These are phyloP conservation scores for Blastomyces emzantsi DNA, from an alignment of 2,329 filamentous ascomycete genomes.

Conservation along the genomic window DNA sequence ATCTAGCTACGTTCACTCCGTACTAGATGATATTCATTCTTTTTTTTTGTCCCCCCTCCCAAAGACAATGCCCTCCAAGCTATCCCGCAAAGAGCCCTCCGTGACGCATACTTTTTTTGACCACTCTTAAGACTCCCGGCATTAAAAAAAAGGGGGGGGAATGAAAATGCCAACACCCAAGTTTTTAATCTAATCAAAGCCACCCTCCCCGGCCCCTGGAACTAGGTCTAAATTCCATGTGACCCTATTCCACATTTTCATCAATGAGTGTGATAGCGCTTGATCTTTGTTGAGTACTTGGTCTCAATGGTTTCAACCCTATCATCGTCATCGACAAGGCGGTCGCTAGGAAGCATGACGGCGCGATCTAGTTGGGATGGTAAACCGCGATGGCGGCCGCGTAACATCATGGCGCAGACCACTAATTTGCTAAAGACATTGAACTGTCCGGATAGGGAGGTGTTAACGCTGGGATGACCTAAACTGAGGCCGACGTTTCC, in stretches of 20 bases:
- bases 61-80: no score
- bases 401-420: slow-evolving; percentile 47
- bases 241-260: neutral
- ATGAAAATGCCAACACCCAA: neutral
- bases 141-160: neutral
- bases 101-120: no score
- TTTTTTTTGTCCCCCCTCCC: no score
- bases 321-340: slow-evolving; percentile 35
- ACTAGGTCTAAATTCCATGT: neutral
- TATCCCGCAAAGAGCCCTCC: no score
- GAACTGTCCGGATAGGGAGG: slow-evolving; percentile 38
- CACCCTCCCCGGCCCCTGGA: neutral
- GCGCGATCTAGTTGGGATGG: slow-evolving; percentile 47
- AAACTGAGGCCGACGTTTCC: slow-evolving; percentile 30
- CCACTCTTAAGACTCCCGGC: no score
- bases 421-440: slow-evolving; percentile 44
- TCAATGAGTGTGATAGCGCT: slow-evolving; percentile 2
- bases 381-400: slow-evolving; percentile 47
- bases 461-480: slow-evolving; percentile 24
- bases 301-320: slow-evolving; percentile 13
- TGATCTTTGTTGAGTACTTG: neutral
- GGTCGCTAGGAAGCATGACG: slow-evolving; percentile 30
- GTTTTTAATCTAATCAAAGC: neutral
- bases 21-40: no score
- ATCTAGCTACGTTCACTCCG: no score